phyloP scores from a whole-genome alignment of 2,329 filamentous ascomycete species.

The Lachnellula suecica region DNA sequence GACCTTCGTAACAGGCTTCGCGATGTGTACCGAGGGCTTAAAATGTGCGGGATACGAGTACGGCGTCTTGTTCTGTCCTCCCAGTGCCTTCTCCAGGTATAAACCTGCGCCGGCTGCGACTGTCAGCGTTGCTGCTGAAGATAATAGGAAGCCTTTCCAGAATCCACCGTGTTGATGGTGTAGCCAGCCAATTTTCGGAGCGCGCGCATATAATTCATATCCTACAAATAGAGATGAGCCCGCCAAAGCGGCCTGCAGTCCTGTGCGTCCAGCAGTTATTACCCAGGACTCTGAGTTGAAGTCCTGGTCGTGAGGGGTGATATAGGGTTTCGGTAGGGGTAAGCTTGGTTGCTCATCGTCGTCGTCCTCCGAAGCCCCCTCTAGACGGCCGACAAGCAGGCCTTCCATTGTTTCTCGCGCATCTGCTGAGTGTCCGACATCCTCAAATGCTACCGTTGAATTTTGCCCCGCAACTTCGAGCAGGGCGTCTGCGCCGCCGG shows the following conservation, averaged over 20 bases:
- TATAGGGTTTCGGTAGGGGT: no score
- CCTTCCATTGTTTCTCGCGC: constrained; percentile 15
- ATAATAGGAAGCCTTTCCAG: constrained; percentile 15
- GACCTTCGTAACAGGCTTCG: constrained; percentile 11
- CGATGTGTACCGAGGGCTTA: constrained; percentile 3
- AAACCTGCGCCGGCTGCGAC: neutral
- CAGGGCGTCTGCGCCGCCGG: constrained; percentile 75
- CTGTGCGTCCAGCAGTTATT: no score
- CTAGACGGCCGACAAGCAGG: constrained; percentile 11
- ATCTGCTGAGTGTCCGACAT: constrained; percentile 75
- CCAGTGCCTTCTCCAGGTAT: constrained; percentile 10
- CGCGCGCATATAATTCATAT: no score
- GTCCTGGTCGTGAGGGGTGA: no score
- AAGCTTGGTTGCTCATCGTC: no score
- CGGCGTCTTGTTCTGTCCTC: neutral
- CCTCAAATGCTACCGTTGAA: constrained; percentile 77
- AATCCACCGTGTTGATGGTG: constrained; percentile 33
- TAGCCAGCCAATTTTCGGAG: constrained; percentile 11
- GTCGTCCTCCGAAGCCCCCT: no score
- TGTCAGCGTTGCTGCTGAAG: constrained; percentile 9
- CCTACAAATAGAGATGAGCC: no score
- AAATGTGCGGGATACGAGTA: no score
- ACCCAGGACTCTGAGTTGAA: no score
- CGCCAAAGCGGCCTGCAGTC: no score
- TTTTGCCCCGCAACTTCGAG: constrained; percentile 76